phyloP scores from a whole-genome alignment of 345 rosid genomes.

The Dovyalis caffra region DNA sequence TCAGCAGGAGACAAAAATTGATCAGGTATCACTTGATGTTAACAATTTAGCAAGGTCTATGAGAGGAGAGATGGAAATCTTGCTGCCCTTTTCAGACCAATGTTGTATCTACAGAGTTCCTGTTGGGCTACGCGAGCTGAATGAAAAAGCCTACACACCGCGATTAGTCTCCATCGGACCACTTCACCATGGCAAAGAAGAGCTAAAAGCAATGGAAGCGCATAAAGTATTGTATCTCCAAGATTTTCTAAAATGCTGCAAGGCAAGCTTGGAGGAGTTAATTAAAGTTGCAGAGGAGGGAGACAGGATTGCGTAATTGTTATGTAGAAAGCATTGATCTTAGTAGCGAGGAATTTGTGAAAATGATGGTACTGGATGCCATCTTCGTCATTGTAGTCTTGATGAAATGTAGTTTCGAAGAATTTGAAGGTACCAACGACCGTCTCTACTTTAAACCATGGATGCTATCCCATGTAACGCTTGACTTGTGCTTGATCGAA shows the following conservation, averaged over 20 bases:
- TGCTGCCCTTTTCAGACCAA: not conserved
- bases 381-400: constrained; percentile 5
- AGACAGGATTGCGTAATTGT: not conserved
- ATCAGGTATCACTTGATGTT: not conserved
- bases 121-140: not conserved
- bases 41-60: not conserved
- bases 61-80: not conserved
- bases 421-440: not conserved
- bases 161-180: not conserved
- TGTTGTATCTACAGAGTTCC: constrained; percentile 20
- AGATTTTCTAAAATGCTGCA: not conserved
- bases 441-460: constrained; percentile 1
- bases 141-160: constrained; percentile 1
- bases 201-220: constrained; percentile 9
- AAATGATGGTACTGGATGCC: constrained; percentile 10
- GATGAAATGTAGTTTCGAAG: not conserved
- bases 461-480: not conserved
- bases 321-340: not conserved
- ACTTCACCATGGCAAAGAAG: not conserved
- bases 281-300: not conserved
- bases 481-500: constrained; percentile 20
- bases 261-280: not conserved
- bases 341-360: constrained; percentile 10
- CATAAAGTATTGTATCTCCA: constrained; percentile 4
- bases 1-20: not conserved